Percentiles rank a stretch among this genome's conserved stretches.
Evolutionary conservation across 768 basidiomycete species (phyloP).

Genomic region (Boletus insuetus): DNA sequence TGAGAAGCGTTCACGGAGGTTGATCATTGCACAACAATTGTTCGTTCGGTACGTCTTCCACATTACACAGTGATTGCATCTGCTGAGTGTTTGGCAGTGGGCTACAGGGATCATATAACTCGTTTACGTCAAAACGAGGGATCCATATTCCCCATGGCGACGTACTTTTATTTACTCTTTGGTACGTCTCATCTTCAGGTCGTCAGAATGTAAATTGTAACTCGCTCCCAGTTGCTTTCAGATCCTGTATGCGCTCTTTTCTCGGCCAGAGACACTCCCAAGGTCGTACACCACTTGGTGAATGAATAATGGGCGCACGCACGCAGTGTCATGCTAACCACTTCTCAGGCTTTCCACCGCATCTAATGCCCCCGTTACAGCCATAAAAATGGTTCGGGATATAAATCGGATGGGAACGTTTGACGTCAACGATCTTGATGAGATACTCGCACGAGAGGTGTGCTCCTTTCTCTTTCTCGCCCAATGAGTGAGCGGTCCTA

Average conservation of each 20-base stretch:
- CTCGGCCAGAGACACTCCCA: conserved; percentile 84
- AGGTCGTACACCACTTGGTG: conserved; percentile 74
- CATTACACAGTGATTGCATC: not conserved
- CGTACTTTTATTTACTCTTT: conserved; percentile 74
- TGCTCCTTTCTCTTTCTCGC: conserved; percentile 8
- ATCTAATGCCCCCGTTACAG: conserved; percentile 56
- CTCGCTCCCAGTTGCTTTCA: conserved; percentile 62
- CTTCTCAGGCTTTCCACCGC: conserved; percentile 68
- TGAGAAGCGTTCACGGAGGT: conserved; percentile 65
- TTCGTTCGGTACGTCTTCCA: conserved; percentile 64
- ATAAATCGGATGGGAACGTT: conserved; percentile 59
- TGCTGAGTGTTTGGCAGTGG: conserved; percentile 48
- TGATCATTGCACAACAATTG: conserved; percentile 78
- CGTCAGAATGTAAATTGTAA: not conserved
- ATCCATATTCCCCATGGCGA: conserved; percentile 81
- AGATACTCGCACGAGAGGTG: conserved; percentile 49
- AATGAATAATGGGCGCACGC: conserved; percentile 8
- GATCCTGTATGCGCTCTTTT: conserved; percentile 76
- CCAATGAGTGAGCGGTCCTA: not conserved
- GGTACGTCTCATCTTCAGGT: conserved; percentile 41
- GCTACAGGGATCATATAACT: conserved; percentile 86
- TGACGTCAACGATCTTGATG: conserved; percentile 55
- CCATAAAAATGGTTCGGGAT: conserved; percentile 57
- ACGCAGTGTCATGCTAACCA: not conserved
- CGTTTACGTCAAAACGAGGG: conserved; percentile 62